These are phyloP conservation scores for Cyberlindnera saturnus DNA, from an alignment of 805 yeast genomes.

Conservation along the genomic window DNA sequence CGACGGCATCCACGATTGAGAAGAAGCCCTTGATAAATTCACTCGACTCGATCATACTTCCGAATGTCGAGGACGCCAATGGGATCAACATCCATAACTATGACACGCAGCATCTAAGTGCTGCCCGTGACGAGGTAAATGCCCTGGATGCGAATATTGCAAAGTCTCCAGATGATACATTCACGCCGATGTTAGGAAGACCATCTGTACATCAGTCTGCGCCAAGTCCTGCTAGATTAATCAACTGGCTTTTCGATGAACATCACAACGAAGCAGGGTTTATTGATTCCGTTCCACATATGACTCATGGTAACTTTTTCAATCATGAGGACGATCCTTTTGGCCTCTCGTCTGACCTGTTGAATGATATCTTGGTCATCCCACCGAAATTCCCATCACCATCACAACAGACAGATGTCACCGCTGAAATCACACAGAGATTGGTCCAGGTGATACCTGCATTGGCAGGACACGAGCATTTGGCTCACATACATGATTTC, in stretches of 20 bases:
- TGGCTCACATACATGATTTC: constrained; percentile 19
- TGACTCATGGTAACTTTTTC: constrained; percentile 21
- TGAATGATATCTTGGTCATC: constrained; percentile 22
- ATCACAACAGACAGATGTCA: constrained; percentile 21
- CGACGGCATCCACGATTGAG: not conserved
- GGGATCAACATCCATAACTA: constrained; percentile 20
- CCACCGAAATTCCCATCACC: constrained; percentile 27
- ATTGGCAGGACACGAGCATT: constrained; percentile 17
- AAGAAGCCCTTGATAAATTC: constrained; percentile 20
- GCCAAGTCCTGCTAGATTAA: constrained; percentile 19
- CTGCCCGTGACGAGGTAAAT: constrained; percentile 25
- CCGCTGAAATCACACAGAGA: constrained; percentile 16
- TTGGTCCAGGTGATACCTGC: constrained; percentile 18
- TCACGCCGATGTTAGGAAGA: not conserved
- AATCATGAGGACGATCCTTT: constrained; percentile 26
- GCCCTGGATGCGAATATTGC: constrained; percentile 7
- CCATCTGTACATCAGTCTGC: constrained; percentile 1
- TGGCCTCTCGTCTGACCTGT: constrained; percentile 22
- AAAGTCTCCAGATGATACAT: not conserved
- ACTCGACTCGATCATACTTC: constrained; percentile 22
- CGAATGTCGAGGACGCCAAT: constrained; percentile 19
- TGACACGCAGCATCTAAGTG: constrained; percentile 20
- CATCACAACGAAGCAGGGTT: constrained; percentile 7
- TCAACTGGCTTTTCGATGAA: constrained; percentile 25
- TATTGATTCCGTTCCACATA: constrained; percentile 14